Percentiles rank a stretch among this genome's conserved stretches.
These are phyloP conservation scores for Globisporangium irregulare DNA, from an alignment of 352 stramenopile genomes.

Conservation along the genomic window DNA sequence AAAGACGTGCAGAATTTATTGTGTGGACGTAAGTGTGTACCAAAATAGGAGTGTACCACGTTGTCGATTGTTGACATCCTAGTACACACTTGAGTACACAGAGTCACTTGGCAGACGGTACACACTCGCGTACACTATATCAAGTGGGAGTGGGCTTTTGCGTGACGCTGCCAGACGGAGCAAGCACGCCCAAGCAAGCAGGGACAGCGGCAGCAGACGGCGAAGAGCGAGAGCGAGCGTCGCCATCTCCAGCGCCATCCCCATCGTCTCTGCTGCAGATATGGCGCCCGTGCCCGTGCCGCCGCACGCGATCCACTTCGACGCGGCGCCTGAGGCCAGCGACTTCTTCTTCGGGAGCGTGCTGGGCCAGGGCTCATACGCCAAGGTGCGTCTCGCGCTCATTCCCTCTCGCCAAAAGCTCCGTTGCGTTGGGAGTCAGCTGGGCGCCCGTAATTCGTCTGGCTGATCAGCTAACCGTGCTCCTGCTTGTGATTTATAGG, in stretches of 20 bases:
- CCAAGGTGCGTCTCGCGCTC: constrained; percentile 43
- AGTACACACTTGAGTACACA: constrained; percentile 1
- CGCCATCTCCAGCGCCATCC: not conserved
- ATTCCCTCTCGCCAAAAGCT: not conserved
- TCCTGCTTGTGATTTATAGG: constrained; percentile 29
- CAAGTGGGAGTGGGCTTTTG: constrained; percentile 4
- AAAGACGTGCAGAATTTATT: too few relatives aligned
- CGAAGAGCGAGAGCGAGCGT: not conserved
- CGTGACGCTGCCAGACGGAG: not conserved
- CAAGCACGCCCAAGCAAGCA: not conserved
- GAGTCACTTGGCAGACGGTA: not conserved
- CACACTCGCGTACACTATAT: constrained; percentile 3
- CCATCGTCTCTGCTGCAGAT: not conserved
- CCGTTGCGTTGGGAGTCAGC: not conserved
- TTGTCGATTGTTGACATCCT: not conserved
- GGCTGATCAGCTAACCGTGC: not conserved
- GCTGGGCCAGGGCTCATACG: constrained; percentile 87
- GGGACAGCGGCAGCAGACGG: not conserved
- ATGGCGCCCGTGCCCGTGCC: constrained; percentile 17
- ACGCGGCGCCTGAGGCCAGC: constrained; percentile 57
- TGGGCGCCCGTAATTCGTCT: not conserved
- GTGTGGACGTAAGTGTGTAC: not conserved
- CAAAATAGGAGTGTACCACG: not conserved
- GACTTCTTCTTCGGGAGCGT: constrained; percentile 88
- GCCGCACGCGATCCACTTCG: constrained; percentile 50